These are phyloP conservation scores for Rhizophlyctis rosea DNA, from an alignment of 192 early-diverging fungal genomes.

Conservation along the genomic window DNA sequence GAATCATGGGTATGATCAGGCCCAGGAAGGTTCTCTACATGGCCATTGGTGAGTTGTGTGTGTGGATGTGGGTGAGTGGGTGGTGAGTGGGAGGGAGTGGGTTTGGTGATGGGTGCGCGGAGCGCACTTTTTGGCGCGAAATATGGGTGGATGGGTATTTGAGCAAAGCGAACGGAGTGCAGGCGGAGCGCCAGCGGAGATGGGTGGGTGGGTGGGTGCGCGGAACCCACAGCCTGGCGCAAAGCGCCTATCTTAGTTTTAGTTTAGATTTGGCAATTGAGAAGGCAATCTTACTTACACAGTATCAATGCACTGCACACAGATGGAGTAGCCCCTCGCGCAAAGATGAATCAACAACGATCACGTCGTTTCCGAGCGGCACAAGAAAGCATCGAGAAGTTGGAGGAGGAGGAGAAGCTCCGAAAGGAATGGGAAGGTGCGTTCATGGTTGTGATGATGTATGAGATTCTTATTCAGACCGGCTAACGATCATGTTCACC, in stretches of 20 bases:
- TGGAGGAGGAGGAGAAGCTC: slow-evolving; percentile 51
- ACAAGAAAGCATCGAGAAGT: slow-evolving; percentile 70
- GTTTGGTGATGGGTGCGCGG: no score
- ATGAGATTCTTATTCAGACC: background rate
- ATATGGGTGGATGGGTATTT: no score
- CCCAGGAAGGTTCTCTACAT: slow-evolving; percentile 95
- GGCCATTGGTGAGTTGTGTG: slow-evolving; percentile 75
- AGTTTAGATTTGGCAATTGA: no score
- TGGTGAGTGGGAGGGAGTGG: no score
- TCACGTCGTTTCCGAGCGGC: slow-evolving; percentile 94
- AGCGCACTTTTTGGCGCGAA: no score
- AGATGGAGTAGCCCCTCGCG: slow-evolving; percentile 93
- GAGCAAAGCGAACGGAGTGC: no score
- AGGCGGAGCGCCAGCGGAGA: no score
- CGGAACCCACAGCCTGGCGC: no score
- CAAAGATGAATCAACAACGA: slow-evolving; percentile 99
- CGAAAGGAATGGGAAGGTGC: slow-evolving; percentile 43
- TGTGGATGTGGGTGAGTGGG: no score
- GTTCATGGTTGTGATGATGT: slow-evolving; percentile 4
- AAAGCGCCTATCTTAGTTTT: no score
- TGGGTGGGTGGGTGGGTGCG: no score
- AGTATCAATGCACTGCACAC: background rate
- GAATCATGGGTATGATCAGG: slow-evolving; percentile 87
- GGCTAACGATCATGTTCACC: background rate
- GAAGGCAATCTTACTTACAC: background rate